Evolutionary conservation across 164 flowering plant species (phyloP).

Genomic region (Vitis vinifera): ASM3070453v1 NC_081810.1:3928501-3929000

Average conservation of each 20-base stretch:
- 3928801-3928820: conserved; percentile 33
- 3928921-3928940: background rate
- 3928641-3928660: conserved; percentile 94
- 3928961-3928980: background rate
- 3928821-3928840: conserved; percentile 91
- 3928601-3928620: conserved; percentile 54
- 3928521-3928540: conserved; percentile 36
- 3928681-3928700: conserved; percentile 99
- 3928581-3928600: conserved; percentile 56
- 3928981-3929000: conserved; percentile 95
- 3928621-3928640: conserved; percentile 99
- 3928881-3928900: conserved; percentile 98
- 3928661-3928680: conserved; percentile 98
- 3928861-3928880: conserved; percentile 89
- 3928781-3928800: background rate
- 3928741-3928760: background rate
- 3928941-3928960: background rate
- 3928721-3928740: conserved; percentile 20
- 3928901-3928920: conserved; percentile 52
- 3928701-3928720: conserved; percentile 94
- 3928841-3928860: conserved; percentile 89
- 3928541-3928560: conserved; percentile 40
- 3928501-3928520: conserved; percentile 8
- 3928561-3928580: conserved; percentile 44
- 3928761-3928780: background rate